Evolutionary conservation across 176 grass and related monocot species (phyloP), one percentile per base, ranked within the genome.

Genomic region (Aechmea fasciata): DNA sequence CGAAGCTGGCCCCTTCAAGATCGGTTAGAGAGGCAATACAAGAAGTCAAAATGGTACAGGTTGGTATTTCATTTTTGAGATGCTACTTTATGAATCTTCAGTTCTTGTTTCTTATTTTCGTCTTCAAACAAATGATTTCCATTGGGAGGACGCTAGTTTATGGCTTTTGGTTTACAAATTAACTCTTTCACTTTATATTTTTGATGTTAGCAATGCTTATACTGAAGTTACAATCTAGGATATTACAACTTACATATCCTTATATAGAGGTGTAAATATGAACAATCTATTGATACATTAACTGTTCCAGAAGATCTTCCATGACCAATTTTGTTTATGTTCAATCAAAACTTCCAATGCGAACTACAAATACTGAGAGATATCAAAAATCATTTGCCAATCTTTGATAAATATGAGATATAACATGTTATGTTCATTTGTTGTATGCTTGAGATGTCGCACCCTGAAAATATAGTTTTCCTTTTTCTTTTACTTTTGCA

Each of bases 1-100:
- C 92, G 25, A 91, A 76, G 67, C 78, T 96, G 83, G 92, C 81
- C 73, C 92, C 92, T 68, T 72, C 85, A 65, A 87, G 92, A 33
- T 87, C 92, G 7, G 83, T 96, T 26, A 83, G 85, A 75, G 92
- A 89, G 61, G 81, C 83, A 50, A 96, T 96, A 86, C 92, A 96
- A 19, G 92, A 91, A 81, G 92, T 91, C 52, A 96, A 96, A 78
- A 86, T 96, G 92, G 80, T 96, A 65, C 92, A 91, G 92, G 92
- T 96, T 68, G 12, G 83, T 84, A 57, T 26, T 71, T 73, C 18
- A 61, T 9, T 61, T 15, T 61, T 22, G 17, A 7, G 33, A 41
- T 41, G 33, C 33, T 7, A 41, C 33, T 41, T 7, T 41, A 6
- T 41, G 33, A 41, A 41, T 41, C 33, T 41, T 41, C 7, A 41